Evolutionary conservation across 805 yeast species (phyloP), one percentile per base, ranked within the genome.

Genomic region (Ogataea chonburiensis): DNA sequence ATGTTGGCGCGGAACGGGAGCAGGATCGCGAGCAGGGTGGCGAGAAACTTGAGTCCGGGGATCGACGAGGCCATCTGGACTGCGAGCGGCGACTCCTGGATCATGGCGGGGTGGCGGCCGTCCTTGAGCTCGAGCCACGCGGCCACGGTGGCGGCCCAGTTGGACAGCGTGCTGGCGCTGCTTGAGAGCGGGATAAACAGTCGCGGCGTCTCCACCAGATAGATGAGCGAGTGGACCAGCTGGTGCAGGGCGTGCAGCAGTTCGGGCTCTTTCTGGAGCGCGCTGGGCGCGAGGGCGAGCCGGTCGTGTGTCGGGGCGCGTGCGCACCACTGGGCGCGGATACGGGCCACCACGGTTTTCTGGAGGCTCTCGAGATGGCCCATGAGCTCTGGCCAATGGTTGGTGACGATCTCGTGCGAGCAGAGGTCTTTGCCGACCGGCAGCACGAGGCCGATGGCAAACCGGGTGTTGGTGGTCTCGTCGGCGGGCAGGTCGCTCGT

Each of bases 121-220:
- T 75, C 81, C 47, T 75, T 75, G 46, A 70, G 66, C 47, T 74
- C 78, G 13, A 75, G 53, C 81, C 81, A 75, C 22, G 73, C 64
- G 13, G 73, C 58, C 2, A 74, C 64, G 34, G 71, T 75, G 19
- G 70, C 60, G 0, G 73, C 71, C 81, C 81, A 75, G 38, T 68
- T 68, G 13, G 70, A 49, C 25, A 75, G 47, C 28, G 65, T 59
- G 17, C 67, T 58, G 43, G 66, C 62, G 20, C 62, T 59, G 24
- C 60, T 53, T 43, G 68, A 64, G 10, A 74, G 49, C 8, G 67
- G 60, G 38, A 67, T 64, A 23, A 70, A 64, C 25, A 75, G 52
- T 35, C 75, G 61, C 5, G 80, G 79, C 2, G 71, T 58, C 45
- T 71, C 71, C 8, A 62, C 52, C 27, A 67, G 54, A 30, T 61